Base-by-base conservation (phyloP, 1,284 basidiomycete genomes). In the Ceratorhiza oryzae-sativae region DNA sequence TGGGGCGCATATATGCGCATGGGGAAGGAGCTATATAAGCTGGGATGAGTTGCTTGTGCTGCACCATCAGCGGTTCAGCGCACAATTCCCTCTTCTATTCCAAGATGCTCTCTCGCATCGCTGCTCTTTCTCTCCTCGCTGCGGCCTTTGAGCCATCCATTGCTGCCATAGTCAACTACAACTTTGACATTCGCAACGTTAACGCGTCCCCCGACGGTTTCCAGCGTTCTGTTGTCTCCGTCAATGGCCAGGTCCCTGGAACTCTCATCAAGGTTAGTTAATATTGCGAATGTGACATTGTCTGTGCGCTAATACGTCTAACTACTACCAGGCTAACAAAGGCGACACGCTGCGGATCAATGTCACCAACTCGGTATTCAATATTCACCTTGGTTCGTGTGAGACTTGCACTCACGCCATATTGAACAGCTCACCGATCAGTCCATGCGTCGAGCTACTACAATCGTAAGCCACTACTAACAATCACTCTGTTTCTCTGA, bases 201-300 rank as follows among this genome's bases (percentile, higher is more conserved):
- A 71, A 71, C 32, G 68, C 25, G 13, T 20, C 68, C 39, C 68
- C 68, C 20, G 68, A 71, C 32, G 68, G 68, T 6, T 71, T 60
- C 45, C n/a, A 59, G 34, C 68, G 68, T 12, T 71, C 68, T 18
- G 46, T 71, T 30, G 68, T 71, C 42, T 48, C 68, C 27, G 68
- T 71, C 45, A 60, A 71, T 34, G 56, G 56, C 30, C 41, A 48
- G 13, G 9, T 71, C 0, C 68, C 68, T 60, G 68, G 68, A 10
- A 71, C 68, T 13, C 23, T 71, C 3, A 71, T 71, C 45, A 71
- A 18, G 45, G 68, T 71, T 5, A 20, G 65, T n/a, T 12, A 1
- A 4, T 27, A 3, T 13, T 23, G 8, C 1, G 39, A 12, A 20
- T 23, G 13, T 15, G 9, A 13, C 30, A 56, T 25, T 12, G 4